Percentiles rank a stretch among this genome's conserved stretches.
phyloP scores from a whole-genome alignment of 768 basidiomycete genomes.

The Tylopilus sp. region DNA sequence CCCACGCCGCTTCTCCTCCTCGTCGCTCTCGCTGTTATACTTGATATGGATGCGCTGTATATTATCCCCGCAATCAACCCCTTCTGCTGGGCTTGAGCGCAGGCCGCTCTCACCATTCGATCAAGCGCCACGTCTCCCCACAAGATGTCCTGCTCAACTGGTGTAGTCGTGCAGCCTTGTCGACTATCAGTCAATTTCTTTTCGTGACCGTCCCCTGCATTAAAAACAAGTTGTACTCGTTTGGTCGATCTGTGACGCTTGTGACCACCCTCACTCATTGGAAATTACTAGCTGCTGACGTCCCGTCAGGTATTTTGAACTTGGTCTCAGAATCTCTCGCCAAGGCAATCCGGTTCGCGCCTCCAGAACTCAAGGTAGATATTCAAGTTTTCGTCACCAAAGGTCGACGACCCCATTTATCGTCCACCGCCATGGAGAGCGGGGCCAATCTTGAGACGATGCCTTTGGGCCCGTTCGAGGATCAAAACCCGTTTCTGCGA shows the following conservation, averaged over 20 bases:
- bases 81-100: too few species aligned
- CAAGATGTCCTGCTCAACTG: conserved; percentile 34
- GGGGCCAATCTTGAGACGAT: conserved; percentile 2
- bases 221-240: conserved; percentile 45
- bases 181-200: conserved; percentile 35
- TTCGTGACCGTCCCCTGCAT: conserved; percentile 41
- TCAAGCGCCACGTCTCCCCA: too few species aligned
- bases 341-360: conserved; percentile 12
- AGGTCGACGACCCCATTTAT: background rate
- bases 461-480: background rate
- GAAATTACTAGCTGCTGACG: background rate
- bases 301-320: conserved; percentile 10
- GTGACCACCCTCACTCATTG: conserved; percentile 22
- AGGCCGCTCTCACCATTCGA: too few species aligned
- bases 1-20: too few species aligned
- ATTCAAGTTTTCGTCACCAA: conserved; percentile 18
- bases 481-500: background rate
- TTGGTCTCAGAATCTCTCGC: conserved; percentile 13
- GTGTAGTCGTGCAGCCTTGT: conserved; percentile 30
- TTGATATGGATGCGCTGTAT: too few species aligned
- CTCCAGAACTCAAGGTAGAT: conserved; percentile 13
- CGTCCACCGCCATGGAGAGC: background rate
- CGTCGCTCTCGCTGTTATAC: too few species aligned
- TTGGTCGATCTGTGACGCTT: conserved; percentile 40
- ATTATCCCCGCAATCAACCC: too few species aligned